Percentiles rank a stretch among this genome's conserved stretches.
These are phyloP conservation scores for Annulohypoxylon truncatum DNA, from an alignment of 2,329 filamentous ascomycete genomes.

Conservation along the genomic window DNA sequence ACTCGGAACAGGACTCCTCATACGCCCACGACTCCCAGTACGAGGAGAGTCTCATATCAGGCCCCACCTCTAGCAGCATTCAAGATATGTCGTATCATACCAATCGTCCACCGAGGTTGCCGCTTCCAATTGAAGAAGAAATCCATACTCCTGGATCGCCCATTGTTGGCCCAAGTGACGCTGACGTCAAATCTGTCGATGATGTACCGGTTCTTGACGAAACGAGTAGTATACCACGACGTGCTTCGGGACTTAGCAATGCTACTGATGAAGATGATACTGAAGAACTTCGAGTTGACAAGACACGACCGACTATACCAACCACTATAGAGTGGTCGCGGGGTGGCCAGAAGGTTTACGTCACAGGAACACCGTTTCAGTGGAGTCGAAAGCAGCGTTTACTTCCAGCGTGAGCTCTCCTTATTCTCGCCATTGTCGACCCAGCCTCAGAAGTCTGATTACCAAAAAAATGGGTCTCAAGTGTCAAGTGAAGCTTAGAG, in stretches of 20 bases:
- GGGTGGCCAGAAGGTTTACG: constrained; percentile 89
- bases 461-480: background rate
- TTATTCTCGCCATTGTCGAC: constrained; percentile 19
- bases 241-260: constrained; percentile 70
- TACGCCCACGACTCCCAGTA: constrained; percentile 52
- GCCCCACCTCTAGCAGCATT: constrained; percentile 66
- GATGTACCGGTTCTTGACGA: constrained; percentile 64
- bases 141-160: constrained; percentile 90
- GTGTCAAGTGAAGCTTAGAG: background rate
- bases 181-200: constrained; percentile 60
- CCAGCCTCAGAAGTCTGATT: constrained; percentile 37
- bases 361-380: constrained; percentile 96
- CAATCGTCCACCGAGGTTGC: constrained; percentile 84
- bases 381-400: constrained; percentile 96
- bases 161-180: constrained; percentile 79
- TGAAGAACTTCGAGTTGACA: constrained; percentile 81
- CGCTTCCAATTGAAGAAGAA: constrained; percentile 93
- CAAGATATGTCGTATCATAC: constrained; percentile 71
- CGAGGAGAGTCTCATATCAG: constrained; percentile 56
- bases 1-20: constrained; percentile 42
- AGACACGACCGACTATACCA: constrained; percentile 81
- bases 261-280: constrained; percentile 80
- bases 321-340: constrained; percentile 87
- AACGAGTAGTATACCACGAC: constrained; percentile 62
- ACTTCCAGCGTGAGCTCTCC: constrained; percentile 78